phyloP scores from a whole-genome alignment of 768 basidiomycete genomes.

The Dictyophora rubrovolvata region DNA sequence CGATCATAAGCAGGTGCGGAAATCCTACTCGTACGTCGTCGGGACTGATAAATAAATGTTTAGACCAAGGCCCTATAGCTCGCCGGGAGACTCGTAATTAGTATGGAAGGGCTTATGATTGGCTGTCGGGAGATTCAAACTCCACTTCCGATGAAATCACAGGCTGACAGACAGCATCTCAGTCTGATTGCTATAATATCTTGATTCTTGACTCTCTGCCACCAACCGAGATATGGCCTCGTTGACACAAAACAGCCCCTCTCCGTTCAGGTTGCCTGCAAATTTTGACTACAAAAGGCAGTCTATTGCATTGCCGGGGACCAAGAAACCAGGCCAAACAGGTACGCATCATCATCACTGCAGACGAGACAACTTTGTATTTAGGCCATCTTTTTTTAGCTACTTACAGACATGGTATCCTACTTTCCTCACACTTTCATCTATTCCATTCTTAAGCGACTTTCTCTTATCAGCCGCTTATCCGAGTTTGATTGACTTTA shows the following conservation, averaged over 20 bases:
- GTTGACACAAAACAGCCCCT: neutral
- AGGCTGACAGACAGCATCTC: neutral
- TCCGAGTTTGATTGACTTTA: neutral
- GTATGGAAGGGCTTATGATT: neutral
- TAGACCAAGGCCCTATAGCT: too few relatives aligned
- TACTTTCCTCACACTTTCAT: too few relatives aligned
- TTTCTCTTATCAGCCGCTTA: neutral
- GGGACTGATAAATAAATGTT: too few relatives aligned
- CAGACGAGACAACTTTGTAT: too few relatives aligned
- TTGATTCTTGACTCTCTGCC: neutral
- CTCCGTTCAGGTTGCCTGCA: slow-evolving; percentile 19
- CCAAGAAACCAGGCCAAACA: slow-evolving; percentile 70
- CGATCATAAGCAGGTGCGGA: too few relatives aligned
- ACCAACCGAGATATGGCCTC: neutral
- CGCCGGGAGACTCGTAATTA: neutral
- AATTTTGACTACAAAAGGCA: slow-evolving; percentile 47
- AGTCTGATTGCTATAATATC: neutral
- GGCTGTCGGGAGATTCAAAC: neutral
- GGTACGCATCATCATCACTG: slow-evolving; percentile 31
- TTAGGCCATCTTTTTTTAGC: too few relatives aligned
- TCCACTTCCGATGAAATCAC: neutral
- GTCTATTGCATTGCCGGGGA: slow-evolving; percentile 64
- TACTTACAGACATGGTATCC: too few relatives aligned
- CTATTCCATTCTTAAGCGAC: neutral
- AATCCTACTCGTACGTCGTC: too few relatives aligned